Percentiles rank a stretch among this genome's conserved stretches.
Conservation (phyloP, 352 stramenopile genomes). For the Phytopythium helicoides region DNA sequence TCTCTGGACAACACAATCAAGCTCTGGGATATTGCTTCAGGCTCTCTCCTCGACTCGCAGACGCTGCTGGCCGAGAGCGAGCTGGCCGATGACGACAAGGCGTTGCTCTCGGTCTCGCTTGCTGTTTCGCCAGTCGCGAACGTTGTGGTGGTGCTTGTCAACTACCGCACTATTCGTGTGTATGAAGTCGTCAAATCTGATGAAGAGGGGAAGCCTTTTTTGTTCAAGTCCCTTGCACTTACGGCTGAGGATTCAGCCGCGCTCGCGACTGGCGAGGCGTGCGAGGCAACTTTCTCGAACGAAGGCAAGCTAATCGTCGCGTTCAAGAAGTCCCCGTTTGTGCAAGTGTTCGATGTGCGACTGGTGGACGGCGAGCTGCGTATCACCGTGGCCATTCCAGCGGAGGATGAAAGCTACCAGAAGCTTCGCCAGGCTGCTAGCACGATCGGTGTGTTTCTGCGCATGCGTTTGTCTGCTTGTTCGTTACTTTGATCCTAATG, state of each 20-base stretch:
- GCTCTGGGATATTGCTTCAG: conserved; percentile 59
- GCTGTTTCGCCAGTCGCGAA: conserved; percentile 55
- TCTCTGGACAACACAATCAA: conserved; percentile 84
- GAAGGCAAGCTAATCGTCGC: conserved; percentile 45
- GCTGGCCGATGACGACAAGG: conserved; percentile 29
- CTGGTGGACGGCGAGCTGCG: conserved; percentile 18
- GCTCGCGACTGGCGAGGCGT: conserved; percentile 42
- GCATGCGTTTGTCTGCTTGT: neutral
- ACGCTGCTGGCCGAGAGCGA: conserved; percentile 32
- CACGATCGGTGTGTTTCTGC: conserved; percentile 43
- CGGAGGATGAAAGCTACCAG: conserved; percentile 23
- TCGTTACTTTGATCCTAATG: conserved; percentile 4
- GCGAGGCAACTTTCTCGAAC: conserved; percentile 45
- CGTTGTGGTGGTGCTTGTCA: conserved; percentile 53
- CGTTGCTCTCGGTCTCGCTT: conserved; percentile 54
- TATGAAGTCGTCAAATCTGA: conserved; percentile 43
- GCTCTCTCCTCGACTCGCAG: conserved; percentile 54
- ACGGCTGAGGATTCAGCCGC: conserved; percentile 24
- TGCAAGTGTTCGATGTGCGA: conserved; percentile 50
- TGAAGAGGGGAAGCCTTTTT: conserved; percentile 8
- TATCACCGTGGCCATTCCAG: neutral
- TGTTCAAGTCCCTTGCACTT: conserved; percentile 24
- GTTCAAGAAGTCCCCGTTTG: conserved; percentile 62
- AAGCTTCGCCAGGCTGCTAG: conserved; percentile 44
- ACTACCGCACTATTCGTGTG: conserved; percentile 44